Conservation (phyloP, 169 alveolate species). For the Plasmodium ovale region DNA sequence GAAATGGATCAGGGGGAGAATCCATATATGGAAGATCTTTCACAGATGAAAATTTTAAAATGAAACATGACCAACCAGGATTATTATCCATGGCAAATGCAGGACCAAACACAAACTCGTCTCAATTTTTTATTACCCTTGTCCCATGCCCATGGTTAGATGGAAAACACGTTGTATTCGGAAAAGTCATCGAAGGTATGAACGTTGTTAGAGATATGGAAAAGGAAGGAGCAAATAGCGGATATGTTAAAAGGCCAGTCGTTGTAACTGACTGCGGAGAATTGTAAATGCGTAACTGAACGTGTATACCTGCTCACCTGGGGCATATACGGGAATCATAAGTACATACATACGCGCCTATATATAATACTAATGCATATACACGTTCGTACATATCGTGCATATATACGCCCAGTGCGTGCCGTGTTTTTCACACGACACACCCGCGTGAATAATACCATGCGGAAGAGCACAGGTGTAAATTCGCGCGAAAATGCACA, state of each 20-base stretch:
- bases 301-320: too few relatives aligned
- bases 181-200: conserved; percentile 92
- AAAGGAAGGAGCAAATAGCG: conserved; percentile 92
- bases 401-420: too few relatives aligned
- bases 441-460: too few relatives aligned
- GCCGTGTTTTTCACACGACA: too few relatives aligned
- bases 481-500: too few relatives aligned
- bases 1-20: conserved; percentile 97
- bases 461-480: too few relatives aligned
- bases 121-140: conserved; percentile 96
- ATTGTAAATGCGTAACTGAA: conserved; percentile 43
- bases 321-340: background rate
- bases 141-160: conserved; percentile 96
- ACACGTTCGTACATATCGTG: background rate
- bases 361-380: background rate
- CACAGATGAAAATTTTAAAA: conserved; percentile 95
- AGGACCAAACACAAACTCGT: conserved; percentile 98
- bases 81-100: conserved; percentile 98
- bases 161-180: conserved; percentile 98
- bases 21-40: conserved; percentile 95
- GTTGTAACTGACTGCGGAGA: conserved; percentile 95
- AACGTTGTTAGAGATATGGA: conserved; percentile 95
- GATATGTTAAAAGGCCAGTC: conserved; percentile 91
- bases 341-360: background rate
- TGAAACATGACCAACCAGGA: conserved; percentile 94